Evolutionary conservation across 495 filamentous ascomycete genomes (phyloP), one percentile per base, ranked within the genome.

Genomic region (Annulohypoxylon bovei): DNA sequence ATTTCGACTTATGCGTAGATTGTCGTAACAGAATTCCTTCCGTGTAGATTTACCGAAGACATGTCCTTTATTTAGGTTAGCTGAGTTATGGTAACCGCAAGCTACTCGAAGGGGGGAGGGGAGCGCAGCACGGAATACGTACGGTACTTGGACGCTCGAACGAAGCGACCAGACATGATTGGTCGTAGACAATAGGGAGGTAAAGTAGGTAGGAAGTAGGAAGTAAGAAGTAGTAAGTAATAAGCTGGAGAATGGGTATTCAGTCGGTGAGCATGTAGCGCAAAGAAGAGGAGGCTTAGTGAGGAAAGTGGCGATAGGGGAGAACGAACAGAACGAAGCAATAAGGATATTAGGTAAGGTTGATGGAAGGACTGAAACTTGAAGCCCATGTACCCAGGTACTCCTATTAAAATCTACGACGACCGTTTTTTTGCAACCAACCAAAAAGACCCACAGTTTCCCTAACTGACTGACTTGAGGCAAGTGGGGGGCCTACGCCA

Each of bases 71-170:
- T 61, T 42, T 25, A 66, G 40, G 80, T 74, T 65, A 68, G 60
- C n/a, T 39, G 37, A 59, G 71, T 75, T 70, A 76, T 76, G 66
- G 63, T 47, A 37, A 53, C 58, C 66, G 72, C 65, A 68, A 54
- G 74, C 52, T 67, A 16, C 42, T 37, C 73, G 6, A 12, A 32
- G 9, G 52, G 64, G 67, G 67, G 79, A 75, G 78, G 69, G 68
- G 65, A 71, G 62, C 46, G 23, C 57, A 55, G 71, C 68, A 61
- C 61, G 20, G 55, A 56, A 59, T 18, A 86, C 95, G 86, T 84
- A 98, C 96, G 93, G 84, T 98, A 99, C 82, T 99, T 99, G 75
- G 95, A 98, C 80, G 93, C 90, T 83, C 95, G 91, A 81, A 98
- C 96, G 82, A 99, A 99, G 80, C 95, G 93, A 78, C 94, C 94